These are phyloP conservation scores for Ceratorhiza oryzae-sativae DNA, from an alignment of 1,284 basidiomycete genomes.

Conservation along the genomic window DNA sequence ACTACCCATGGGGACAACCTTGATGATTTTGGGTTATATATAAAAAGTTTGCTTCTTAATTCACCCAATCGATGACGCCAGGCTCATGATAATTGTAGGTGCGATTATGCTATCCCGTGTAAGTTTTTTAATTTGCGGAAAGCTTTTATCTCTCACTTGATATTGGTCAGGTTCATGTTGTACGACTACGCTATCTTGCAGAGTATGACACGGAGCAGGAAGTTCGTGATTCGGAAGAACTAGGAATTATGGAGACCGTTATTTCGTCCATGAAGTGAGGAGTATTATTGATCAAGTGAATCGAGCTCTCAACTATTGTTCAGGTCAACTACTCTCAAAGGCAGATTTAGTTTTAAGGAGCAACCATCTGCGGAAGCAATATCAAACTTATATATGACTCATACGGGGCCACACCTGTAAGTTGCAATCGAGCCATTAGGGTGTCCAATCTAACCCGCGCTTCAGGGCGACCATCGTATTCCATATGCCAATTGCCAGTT, in stretches of 20 bases:
- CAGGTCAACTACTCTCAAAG: not conserved
- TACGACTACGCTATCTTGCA: not conserved
- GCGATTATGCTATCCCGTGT: conserved; percentile 33
- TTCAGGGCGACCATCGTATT: not conserved
- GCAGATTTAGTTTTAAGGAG: conserved; percentile 3
- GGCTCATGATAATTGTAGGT: not conserved
- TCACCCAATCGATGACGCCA: too few relatives aligned
- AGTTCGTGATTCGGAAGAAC: conserved; percentile 11
- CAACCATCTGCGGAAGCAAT: conserved; percentile 5
- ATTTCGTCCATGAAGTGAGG: conserved; percentile 15
- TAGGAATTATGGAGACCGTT: conserved; percentile 8
- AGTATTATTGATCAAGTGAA: too few relatives aligned
- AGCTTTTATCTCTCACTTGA: not conserved
- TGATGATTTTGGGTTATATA: conserved; percentile 28
- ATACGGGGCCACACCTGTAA: conserved; percentile 11
- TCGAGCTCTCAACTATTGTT: not conserved
- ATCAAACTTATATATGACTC: conserved; percentile 9
- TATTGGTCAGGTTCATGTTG: not conserved
- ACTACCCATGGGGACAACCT: conserved; percentile 9
- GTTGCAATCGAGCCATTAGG: not conserved
- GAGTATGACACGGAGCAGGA: not conserved
- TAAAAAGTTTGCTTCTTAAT: not conserved
- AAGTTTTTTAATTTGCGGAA: not conserved
- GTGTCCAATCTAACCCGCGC: not conserved
- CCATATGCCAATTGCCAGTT: conserved; percentile 4